phyloP scores from a whole-genome alignment of 1,284 basidiomycete genomes.

The Clitocybe nebularis region DNA sequence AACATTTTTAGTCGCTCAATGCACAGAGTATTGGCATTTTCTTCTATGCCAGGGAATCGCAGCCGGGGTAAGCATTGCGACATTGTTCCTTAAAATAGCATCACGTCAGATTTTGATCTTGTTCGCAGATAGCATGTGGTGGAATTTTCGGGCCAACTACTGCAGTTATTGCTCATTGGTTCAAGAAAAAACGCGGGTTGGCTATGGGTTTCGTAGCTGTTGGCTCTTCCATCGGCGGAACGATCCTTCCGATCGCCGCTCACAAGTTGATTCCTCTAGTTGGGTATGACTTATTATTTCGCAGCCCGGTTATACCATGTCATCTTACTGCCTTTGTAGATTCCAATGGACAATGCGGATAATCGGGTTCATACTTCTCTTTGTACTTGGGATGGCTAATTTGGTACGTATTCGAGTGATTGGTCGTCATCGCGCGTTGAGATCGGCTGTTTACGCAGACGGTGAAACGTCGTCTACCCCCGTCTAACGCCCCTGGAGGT shows the following conservation, averaged over 20 bases:
- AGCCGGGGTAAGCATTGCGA: conserved; percentile 36
- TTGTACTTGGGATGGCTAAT: conserved; percentile 39
- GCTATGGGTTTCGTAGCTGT: conserved; percentile 39
- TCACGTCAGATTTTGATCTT: too few relatives aligned
- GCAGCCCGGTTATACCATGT: conserved; percentile 2
- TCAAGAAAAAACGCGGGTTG: conserved; percentile 36
- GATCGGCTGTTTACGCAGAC: conserved; percentile 30
- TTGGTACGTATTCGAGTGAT: too few relatives aligned
- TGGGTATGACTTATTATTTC: conserved; percentile 36
- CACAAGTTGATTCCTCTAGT: conserved; percentile 41
- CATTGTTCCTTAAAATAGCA: conserved; percentile 1
- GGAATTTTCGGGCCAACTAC: conserved; percentile 46
- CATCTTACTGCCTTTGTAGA: conserved; percentile 24
- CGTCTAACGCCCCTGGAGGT: conserved; percentile 37
- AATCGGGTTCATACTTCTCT: conserved; percentile 48
- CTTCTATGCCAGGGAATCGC: conserved; percentile 52
- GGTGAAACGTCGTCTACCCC: conserved; percentile 46
- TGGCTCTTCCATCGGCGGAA: conserved; percentile 44
- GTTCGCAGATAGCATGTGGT: conserved; percentile 35
- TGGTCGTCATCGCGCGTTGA: too few relatives aligned
- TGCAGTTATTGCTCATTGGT: conserved; percentile 50
- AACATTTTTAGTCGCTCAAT: conserved; percentile 54
- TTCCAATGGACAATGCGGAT: conserved; percentile 63
- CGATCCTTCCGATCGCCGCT: conserved; percentile 43
- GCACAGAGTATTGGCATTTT: conserved; percentile 57